phyloP scores from a whole-genome alignment of 441 rosid genomes.

The Manihot esculenta region DNA sequence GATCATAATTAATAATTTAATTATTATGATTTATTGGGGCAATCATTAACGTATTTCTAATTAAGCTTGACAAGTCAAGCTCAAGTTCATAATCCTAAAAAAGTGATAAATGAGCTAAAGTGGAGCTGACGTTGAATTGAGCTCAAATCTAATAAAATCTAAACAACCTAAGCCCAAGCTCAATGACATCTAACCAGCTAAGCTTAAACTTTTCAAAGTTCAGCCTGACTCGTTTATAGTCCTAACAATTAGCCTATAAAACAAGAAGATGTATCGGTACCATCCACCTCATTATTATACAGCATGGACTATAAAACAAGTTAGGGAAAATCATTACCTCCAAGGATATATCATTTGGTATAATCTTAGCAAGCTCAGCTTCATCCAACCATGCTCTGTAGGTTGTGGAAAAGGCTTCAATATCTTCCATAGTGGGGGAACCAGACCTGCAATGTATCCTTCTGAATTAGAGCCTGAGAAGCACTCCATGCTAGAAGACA shows the following conservation, averaged over 20 bases:
- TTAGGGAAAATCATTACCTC: constrained; percentile 49
- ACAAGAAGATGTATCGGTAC: neutral
- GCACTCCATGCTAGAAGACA: neutral
- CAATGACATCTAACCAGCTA: too few relatives aligned
- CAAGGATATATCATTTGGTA: constrained; percentile 55
- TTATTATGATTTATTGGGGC: too few relatives aligned
- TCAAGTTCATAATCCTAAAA: too few relatives aligned
- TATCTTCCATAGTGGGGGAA: constrained; percentile 74
- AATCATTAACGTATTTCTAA: too few relatives aligned
- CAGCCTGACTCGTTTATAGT: too few relatives aligned
- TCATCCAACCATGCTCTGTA: constrained; percentile 62
- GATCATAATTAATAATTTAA: too few relatives aligned
- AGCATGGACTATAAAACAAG: neutral
- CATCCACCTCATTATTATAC: neutral
- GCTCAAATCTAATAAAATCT: too few relatives aligned
- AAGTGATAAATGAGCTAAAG: too few relatives aligned
- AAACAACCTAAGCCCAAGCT: too few relatives aligned
- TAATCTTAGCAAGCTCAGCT: constrained; percentile 64
- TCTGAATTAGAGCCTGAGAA: constrained; percentile 19
- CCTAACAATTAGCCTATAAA: neutral
- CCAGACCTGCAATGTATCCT: constrained; percentile 47
- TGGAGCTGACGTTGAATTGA: too few relatives aligned
- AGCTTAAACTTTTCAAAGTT: too few relatives aligned
- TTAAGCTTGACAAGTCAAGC: too few relatives aligned
- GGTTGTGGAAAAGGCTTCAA: constrained; percentile 61